Evolutionary conservation across 2,329 filamentous ascomycete species (phyloP).

Genomic region (Colletotrichum sp.): DNA sequence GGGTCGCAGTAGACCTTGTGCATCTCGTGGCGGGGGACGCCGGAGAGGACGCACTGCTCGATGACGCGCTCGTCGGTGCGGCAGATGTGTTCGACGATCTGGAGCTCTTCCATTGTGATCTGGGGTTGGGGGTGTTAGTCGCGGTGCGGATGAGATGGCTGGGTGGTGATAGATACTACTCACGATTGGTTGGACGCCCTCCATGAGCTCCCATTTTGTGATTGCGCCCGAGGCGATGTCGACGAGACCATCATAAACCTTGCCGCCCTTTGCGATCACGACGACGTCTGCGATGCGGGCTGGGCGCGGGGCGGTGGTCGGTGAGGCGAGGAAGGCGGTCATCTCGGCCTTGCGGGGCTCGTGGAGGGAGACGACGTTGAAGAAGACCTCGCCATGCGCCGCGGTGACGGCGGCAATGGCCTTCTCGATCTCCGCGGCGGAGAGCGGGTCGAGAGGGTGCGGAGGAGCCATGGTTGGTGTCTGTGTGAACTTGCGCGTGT

Average conservation of each 20-base stretch:
- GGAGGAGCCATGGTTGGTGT: background rate
- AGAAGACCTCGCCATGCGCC: constrained; percentile 74
- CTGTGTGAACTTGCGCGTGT: background rate
- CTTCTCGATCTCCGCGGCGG: constrained; percentile 72
- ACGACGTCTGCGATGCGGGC: constrained; percentile 81
- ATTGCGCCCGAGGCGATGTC: constrained; percentile 73
- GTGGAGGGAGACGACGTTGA: constrained; percentile 84
- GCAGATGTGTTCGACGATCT: constrained; percentile 77
- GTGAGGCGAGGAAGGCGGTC: constrained; percentile 76
- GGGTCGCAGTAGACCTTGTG: constrained; percentile 95
- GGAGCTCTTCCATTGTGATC: constrained; percentile 92
- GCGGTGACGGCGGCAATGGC: constrained; percentile 73
- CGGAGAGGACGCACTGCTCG: constrained; percentile 85
- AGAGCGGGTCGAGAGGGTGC: constrained; percentile 82
- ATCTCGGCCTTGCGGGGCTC: constrained; percentile 88
- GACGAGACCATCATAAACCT: constrained; percentile 83
- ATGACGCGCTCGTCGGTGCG: constrained; percentile 85
- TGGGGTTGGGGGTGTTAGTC: constrained; percentile 29
- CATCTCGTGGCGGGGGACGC: constrained; percentile 84
- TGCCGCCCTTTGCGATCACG: constrained; percentile 78
- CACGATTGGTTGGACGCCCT: constrained; percentile 82
- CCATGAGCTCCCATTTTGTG: constrained; percentile 74
- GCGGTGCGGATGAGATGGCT: background rate
- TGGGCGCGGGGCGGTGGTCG: constrained; percentile 66
- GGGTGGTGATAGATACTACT: background rate